Evolutionary conservation across 148 eudicot species (phyloP), one percentile per base, ranked within the genome.

Genomic region (Silene latifolia): DNA sequence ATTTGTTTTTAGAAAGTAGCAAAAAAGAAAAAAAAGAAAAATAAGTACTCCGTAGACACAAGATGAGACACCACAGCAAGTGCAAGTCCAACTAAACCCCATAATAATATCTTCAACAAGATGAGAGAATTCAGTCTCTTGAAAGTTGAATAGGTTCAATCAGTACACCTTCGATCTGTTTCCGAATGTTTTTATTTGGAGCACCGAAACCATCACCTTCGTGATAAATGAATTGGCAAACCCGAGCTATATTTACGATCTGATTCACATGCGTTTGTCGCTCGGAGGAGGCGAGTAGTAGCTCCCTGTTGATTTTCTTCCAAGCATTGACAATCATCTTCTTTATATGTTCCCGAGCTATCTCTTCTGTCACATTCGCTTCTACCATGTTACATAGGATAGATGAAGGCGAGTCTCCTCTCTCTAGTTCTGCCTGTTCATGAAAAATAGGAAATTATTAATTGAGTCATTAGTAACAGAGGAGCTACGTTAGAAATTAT

Each of bases 331-430:
- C 27, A 64, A 86, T 84, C 8, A 84, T 73, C 20, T 47, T 57
- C 62, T 76, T 72, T 6, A 88, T 59, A 35, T 82, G 79, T 29
- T 76, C 77, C 44, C 86, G 66, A 21, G 89, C 86, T 35, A 5
- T 69, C 47, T 79, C 79, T 63, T 88, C 89, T 20, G 82, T 63
- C 8, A 79, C 89, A 58, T 76, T 79, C 25, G 72, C 74, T 77
- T 84, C 87, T 47, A 67, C 64, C 91, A 88, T 88, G 74, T 80
- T 80, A 63, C 87, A 88, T 53, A 76, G 39, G n/a, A 86, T 82
- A 21, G 91, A 88, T 4, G 87, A 82, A 0, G 86, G 80, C 15
- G 83, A 76, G 60, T 88, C 91, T 0, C 89, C 89, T 71, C 91
- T 82, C 56, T 80, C 81, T 11, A 76, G 56, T 39, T 88, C 91